Conservation (phyloP, 2,329 filamentous ascomycete genomes). For the Cladophialophora exuberans region DNA sequence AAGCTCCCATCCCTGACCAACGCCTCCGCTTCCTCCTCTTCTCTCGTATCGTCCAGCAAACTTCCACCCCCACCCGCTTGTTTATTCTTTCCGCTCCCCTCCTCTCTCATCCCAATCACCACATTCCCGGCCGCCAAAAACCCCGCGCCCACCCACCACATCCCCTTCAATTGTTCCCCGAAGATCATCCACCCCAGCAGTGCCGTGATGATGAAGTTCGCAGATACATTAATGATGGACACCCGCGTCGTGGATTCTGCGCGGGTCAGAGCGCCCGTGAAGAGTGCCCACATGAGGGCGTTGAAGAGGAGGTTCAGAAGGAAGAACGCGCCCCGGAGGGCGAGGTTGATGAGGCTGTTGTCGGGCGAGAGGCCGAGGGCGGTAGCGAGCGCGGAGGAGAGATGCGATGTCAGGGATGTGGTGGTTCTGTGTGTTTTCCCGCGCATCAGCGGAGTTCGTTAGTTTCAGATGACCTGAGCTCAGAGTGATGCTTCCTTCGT, state of each 20-base stretch:
- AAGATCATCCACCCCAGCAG: slow-evolving; percentile 63
- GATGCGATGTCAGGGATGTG: slow-evolving; percentile 59
- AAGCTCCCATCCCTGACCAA: no score
- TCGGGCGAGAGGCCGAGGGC: slow-evolving; percentile 49
- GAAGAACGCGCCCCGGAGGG: slow-evolving; percentile 58
- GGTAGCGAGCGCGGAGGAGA: slow-evolving; percentile 52
- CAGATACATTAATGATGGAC: slow-evolving; percentile 65
- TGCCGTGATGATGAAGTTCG: slow-evolving; percentile 67
- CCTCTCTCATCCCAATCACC: slow-evolving; percentile 63
- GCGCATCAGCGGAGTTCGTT: background rate
- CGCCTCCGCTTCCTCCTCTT: slow-evolving; percentile 24
- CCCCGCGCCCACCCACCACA: slow-evolving; percentile 66
- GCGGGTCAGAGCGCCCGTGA: slow-evolving; percentile 64
- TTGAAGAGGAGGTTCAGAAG: slow-evolving; percentile 65
- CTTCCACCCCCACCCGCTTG: slow-evolving; percentile 21
- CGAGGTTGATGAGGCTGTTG: slow-evolving; percentile 51
- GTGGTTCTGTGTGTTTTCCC: slow-evolving; percentile 55
- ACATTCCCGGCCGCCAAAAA: slow-evolving; percentile 65
- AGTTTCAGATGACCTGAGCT: background rate
- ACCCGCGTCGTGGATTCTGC: slow-evolving; percentile 64
- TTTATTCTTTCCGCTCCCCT: slow-evolving; percentile 23
- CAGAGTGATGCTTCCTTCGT: no score
- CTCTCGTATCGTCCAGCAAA: slow-evolving; percentile 17
- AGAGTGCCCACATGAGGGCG: slow-evolving; percentile 66
- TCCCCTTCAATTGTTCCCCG: slow-evolving; percentile 55